Evolutionary conservation across 371 early-diverging fungal species (phyloP), one percentile per base, ranked within the genome.

Genomic region (Synchytrium microbalum): DNA sequence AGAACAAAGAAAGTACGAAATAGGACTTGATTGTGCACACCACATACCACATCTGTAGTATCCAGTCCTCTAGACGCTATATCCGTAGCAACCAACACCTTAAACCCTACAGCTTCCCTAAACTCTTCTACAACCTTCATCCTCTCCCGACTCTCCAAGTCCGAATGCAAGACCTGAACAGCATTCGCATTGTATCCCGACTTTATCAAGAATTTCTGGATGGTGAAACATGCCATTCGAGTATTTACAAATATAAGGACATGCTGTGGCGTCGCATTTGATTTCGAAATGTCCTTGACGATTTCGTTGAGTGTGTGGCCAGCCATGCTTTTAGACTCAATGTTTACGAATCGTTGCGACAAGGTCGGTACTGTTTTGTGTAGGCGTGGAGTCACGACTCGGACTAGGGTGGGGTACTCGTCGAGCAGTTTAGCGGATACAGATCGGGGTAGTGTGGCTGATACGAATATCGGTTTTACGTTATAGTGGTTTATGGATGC

Each of bases 1-100:
- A 10, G 46, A 38, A 38, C 19, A 19, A 38, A 19, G 5, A 19
- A 38, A 38, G n/a, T n/a, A n/a, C n/a, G n/a, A n/a, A n/a, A n/a
- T n/a, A n/a, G 5, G 19, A 38, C 46, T 10, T 10, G 5, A 38
- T 38, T 5, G 46, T 38, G 46, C 19, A 38, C 46, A 38, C 5
- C 95, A 75, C 95, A 92, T 52, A 90, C 86, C 24, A 96, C 95
- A 60, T 82, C 81, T 5, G 85, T 84, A n/a, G 92, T 91, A 69
- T 98, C 96, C 51, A 98, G 75, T 0, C 98, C 98, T 54, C 98
- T 79, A 2, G 94, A 92, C 1, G 92, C 95, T 68, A 96, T 84
- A 67, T 98, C 98, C 0, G 98, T 98, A 68, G 94, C 92, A 60
- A 96, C 88, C 64, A 93, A 71, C 10, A 73, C 51, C 19, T 32